Evolutionary conservation across 164 flowering plant species (phyloP).

Genomic region (Liriodendron chinense): DNA sequence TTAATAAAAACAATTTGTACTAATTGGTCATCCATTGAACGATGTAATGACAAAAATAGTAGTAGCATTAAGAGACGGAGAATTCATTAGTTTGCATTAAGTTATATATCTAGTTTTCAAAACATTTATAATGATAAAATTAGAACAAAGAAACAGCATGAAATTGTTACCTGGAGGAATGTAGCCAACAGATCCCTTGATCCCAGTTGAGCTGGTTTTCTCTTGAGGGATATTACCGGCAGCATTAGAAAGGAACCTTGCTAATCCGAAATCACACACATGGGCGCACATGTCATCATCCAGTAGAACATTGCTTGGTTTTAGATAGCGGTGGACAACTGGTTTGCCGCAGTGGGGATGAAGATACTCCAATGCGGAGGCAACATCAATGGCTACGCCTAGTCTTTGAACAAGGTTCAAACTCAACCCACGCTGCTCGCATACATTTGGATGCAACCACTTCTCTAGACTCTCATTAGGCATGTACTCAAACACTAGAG

Average conservation of each 20-base stretch:
- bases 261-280: slow-evolving; percentile 30
- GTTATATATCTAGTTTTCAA: too few relatives aligned
- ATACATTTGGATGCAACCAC: slow-evolving; percentile 18
- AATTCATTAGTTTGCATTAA: too few relatives aligned
- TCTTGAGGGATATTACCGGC: background rate
- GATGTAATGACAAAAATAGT: too few relatives aligned
- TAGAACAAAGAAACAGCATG: background rate
- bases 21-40: too few relatives aligned
- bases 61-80: too few relatives aligned
- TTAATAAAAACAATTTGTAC: too few relatives aligned
- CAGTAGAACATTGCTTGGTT: slow-evolving; percentile 35
- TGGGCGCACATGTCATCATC: slow-evolving; percentile 28
- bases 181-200: slow-evolving; percentile 27
- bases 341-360: slow-evolving; percentile 23
- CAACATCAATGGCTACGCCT: slow-evolving; percentile 26
- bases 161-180: slow-evolving; percentile 28
- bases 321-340: slow-evolving; percentile 28
- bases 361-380: slow-evolving; percentile 27
- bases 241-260: slow-evolving; percentile 13
- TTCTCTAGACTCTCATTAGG: slow-evolving; percentile 34
- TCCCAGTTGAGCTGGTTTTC: slow-evolving; percentile 1
- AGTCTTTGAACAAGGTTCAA: slow-evolving; percentile 19
- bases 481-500: slow-evolving; percentile 27
- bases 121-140: too few relatives aligned
- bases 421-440: background rate